phyloP scores from a whole-genome alignment of 805 yeast genomes.

The Lachancea thermotolerans region DNA sequence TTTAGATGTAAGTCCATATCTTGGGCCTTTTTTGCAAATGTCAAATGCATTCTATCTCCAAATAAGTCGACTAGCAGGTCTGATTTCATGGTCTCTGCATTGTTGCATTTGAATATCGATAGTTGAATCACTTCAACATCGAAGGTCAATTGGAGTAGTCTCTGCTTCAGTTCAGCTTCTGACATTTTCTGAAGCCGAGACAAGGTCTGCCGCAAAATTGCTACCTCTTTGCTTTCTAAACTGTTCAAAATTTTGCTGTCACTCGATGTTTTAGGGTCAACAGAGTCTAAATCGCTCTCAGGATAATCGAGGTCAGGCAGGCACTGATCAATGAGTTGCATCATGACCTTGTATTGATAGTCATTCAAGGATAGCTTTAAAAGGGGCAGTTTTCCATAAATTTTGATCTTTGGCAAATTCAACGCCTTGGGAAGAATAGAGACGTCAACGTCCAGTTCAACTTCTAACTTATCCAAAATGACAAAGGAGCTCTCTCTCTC shows the following conservation, averaged over 20 bases:
- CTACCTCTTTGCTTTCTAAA: conserved; percentile 13
- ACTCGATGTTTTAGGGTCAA: too few relatives aligned
- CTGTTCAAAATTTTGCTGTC: too few relatives aligned
- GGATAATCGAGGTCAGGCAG: conserved; percentile 46
- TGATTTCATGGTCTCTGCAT: conserved; percentile 51
- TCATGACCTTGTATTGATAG: conserved; percentile 80
- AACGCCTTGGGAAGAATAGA: conserved; percentile 80
- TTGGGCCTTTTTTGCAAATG: conserved; percentile 50
- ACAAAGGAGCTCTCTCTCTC: conserved; percentile 38
- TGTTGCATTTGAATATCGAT: conserved; percentile 60
- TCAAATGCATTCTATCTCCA: conserved; percentile 57
- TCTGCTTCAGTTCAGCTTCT: conserved; percentile 46
- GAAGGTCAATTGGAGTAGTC: conserved; percentile 64
- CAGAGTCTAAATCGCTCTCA: conserved; percentile 13
- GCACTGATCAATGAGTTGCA: conserved; percentile 66
- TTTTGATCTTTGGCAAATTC: conserved; percentile 61
- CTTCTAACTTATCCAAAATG: conserved; percentile 67
- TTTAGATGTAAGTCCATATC: conserved; percentile 61
- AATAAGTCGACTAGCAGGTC: conserved; percentile 66
- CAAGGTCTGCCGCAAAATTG: conserved; percentile 21
- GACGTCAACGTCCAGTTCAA: conserved; percentile 68
- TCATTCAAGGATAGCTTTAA: conserved; percentile 73
- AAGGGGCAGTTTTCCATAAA: conserved; percentile 71
- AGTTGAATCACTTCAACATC: conserved; percentile 57
- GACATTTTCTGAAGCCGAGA: conserved; percentile 35